Evolutionary conservation across 805 yeast species (phyloP).

Genomic region (Starmerella geochares): DNA sequence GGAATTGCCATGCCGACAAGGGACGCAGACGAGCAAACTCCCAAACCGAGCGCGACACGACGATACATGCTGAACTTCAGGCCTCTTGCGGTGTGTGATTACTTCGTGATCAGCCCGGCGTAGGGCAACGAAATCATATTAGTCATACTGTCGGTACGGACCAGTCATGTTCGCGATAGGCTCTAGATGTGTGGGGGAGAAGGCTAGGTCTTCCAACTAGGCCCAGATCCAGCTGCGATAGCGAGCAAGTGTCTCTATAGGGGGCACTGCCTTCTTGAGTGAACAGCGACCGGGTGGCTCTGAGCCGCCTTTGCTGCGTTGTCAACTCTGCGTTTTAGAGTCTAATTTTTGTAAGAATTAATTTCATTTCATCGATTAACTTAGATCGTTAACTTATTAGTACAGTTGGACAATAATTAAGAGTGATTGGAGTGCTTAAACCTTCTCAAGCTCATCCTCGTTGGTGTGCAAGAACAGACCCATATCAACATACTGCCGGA

Average conservation of each 20-base stretch:
- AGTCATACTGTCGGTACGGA: neutral
- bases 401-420: neutral
- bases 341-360: too few relatives aligned
- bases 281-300: too few relatives aligned
- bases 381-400: too few relatives aligned
- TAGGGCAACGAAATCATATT: neutral
- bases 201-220: too few relatives aligned
- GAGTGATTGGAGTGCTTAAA: neutral
- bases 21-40: conserved; percentile 1
- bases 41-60: conserved; percentile 3
- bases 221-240: too few relatives aligned
- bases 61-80: neutral
- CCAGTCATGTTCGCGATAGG: conserved; percentile 3
- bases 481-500: conserved; percentile 59
- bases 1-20: neutral
- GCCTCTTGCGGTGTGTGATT: neutral
- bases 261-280: too few relatives aligned
- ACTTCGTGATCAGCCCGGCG: neutral
- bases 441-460: conserved; percentile 42
- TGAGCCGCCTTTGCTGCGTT: too few relatives aligned
- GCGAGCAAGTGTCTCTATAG: too few relatives aligned
- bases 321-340: too few relatives aligned
- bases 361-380: too few relatives aligned
- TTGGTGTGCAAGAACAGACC: conserved; percentile 70
- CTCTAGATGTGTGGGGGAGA: too few relatives aligned